phyloP scores from a whole-genome alignment of 106 monocot species.

The Apostasia shenzhenica region DNA sequence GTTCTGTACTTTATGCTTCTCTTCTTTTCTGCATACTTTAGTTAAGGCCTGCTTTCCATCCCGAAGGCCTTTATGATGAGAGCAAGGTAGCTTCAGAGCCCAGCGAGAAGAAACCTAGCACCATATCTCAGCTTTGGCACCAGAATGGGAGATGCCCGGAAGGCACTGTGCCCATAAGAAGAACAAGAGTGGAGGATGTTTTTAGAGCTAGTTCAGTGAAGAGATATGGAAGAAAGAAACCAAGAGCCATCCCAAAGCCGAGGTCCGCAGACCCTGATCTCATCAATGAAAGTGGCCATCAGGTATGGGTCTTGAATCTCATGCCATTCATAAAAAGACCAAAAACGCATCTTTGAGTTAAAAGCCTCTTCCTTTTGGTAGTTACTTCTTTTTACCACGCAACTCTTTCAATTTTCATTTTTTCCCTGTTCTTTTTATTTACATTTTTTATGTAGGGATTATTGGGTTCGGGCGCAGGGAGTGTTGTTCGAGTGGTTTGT shows the following conservation, averaged over 20 bases:
- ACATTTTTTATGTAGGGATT: too few species aligned
- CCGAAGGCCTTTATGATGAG: conserved; percentile 29
- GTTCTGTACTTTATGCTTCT: background rate
- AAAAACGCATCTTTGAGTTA: background rate
- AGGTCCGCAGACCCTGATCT: conserved; percentile 42
- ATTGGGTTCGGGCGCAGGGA: too few species aligned
- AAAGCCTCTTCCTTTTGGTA: background rate
- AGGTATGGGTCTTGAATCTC: conserved; percentile 16
- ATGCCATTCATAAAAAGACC: background rate
- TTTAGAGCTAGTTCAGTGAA: conserved; percentile 43
- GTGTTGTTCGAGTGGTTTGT: too few species aligned
- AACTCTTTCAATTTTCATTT: background rate
- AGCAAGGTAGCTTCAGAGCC: conserved; percentile 20
- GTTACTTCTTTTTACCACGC: background rate
- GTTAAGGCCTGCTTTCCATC: conserved; percentile 56
- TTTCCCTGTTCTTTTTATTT: background rate
- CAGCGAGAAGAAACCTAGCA: background rate
- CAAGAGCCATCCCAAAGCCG: conserved; percentile 24
- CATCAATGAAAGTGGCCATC: conserved; percentile 49
- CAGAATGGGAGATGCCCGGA: conserved; percentile 45
- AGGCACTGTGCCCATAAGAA: conserved; percentile 57
- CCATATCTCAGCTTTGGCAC: conserved; percentile 46
- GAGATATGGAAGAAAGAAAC: conserved; percentile 52
- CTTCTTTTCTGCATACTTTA: conserved; percentile 5
- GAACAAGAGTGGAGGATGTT: conserved; percentile 58